Evolutionary conservation across 345 rosid genomes (phyloP).

Genomic region (Noccaea caerulescens): DNA sequence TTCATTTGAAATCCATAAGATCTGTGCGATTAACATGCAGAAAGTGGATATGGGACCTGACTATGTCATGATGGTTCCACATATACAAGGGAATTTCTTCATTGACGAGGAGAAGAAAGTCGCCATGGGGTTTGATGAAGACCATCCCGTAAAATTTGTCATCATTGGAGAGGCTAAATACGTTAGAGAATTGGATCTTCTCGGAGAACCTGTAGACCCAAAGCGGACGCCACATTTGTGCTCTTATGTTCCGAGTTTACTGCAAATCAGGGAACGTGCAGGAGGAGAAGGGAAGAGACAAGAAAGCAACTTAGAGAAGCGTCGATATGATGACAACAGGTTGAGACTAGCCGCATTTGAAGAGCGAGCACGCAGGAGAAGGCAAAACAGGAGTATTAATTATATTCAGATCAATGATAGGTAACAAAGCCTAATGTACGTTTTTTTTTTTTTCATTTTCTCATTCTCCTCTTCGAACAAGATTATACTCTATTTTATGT

Average conservation of each 20-base stretch:
- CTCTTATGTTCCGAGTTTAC: neutral
- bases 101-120: conserved; percentile 19
- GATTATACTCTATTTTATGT: too few species aligned
- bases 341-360: neutral
- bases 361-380: neutral
- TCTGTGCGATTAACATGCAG: neutral
- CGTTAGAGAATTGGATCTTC: neutral
- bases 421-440: too few species aligned
- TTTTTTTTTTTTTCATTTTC: too few species aligned
- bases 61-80: neutral
- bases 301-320: neutral
- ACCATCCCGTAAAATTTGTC: neutral
- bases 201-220: too few species aligned
- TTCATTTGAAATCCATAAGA: neutral
- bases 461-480: too few species aligned
- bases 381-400: too few species aligned
- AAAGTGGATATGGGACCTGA: neutral
- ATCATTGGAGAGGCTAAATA: conserved; percentile 5
- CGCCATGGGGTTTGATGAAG: neutral
- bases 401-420: too few species aligned
- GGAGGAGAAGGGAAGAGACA: neutral
- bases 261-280: neutral
- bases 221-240: neutral
- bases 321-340: neutral
- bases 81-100: neutral